These are phyloP conservation scores for Eucalyptus guilfoylei DNA, from an alignment of 345 rosid genomes.

Conservation along the genomic window DNA sequence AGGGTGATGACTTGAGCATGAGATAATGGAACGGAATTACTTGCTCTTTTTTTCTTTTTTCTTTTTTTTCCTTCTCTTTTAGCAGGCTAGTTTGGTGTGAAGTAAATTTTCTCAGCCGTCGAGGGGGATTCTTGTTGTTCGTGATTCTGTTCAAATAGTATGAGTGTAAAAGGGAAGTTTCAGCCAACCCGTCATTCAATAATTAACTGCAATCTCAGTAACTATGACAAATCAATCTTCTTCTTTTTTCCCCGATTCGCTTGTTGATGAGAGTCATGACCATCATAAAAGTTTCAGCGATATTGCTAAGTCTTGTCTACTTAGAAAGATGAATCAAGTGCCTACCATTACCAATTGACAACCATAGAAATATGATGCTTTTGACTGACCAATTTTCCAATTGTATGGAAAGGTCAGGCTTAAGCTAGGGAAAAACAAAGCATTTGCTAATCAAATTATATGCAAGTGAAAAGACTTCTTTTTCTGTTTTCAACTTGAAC, in stretches of 20 bases:
- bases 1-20: not conserved
- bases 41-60: not conserved
- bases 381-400: not conserved
- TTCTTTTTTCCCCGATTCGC: not conserved
- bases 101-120: not conserved
- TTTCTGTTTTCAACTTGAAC: not conserved
- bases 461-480: not conserved
- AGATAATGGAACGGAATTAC: not conserved
- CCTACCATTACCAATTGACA: not conserved
- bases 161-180: not conserved
- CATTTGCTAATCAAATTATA: not conserved
- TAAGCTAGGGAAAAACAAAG: not conserved
- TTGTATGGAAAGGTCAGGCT: not conserved
- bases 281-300: not conserved
- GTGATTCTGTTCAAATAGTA: not conserved
- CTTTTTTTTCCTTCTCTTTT: fast-evolving
- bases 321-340: not conserved
- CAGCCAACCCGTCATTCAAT: not conserved
- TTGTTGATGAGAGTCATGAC: not conserved
- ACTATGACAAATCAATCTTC: not conserved
- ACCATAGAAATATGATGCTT: not conserved
- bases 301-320: not conserved
- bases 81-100: not conserved
- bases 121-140: not conserved
- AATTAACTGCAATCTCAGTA: not conserved